Evolutionary conservation across 73 alveolate genomes (phyloP), one percentile per base, ranked within the genome.

Genomic region (Breviolum minutum): DNA sequence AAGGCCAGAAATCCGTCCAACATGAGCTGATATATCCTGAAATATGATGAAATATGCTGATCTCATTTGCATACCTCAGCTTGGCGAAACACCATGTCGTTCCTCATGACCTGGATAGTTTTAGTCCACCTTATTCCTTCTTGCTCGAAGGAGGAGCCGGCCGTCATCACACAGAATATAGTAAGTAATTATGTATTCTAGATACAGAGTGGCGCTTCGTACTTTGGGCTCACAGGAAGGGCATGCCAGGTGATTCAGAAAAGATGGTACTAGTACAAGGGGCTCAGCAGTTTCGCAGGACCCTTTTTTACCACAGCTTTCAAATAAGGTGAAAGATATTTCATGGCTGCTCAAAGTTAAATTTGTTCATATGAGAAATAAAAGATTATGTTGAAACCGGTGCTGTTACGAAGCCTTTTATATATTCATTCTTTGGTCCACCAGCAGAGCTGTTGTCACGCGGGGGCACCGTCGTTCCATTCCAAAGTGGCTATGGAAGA

Each of bases 401-500:
- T 20, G 19, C 30, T 20, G 26, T 20, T 5, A 71, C 13, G 8
- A 20, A 71, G 26, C 10, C 30, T 6, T 12, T 20, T 71, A 70
- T 64, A 16, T 70, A 71, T 16, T 8, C 30, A 71, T 71, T 20
- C 12, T 20, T 16, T 71, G 13, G 32, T 16, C 81, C 14, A 20
- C 29, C 81, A 71, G 54, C 54, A 40, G 54, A 40, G 6, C 77
- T 68, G 4, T 68, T 68, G n/a, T 68, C 3, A 14, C 77, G 74
- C 54, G 5, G 54, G 54, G 54, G 54, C 54, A 40, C 54, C 54
- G 54, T 40, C 3, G 54, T 40, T 40, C 54, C 54, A 40, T 27
- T 27, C 32, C 83, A 10, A 10, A 22, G 83, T 10, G 14, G 66
- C 87, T 62, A 90, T 71, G 87, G 74, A 71, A 61, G 96, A 90